These are phyloP conservation scores for Conticribra weissflogii DNA, from an alignment of 108 stramenopile genomes.

Conservation along the genomic window DNA sequence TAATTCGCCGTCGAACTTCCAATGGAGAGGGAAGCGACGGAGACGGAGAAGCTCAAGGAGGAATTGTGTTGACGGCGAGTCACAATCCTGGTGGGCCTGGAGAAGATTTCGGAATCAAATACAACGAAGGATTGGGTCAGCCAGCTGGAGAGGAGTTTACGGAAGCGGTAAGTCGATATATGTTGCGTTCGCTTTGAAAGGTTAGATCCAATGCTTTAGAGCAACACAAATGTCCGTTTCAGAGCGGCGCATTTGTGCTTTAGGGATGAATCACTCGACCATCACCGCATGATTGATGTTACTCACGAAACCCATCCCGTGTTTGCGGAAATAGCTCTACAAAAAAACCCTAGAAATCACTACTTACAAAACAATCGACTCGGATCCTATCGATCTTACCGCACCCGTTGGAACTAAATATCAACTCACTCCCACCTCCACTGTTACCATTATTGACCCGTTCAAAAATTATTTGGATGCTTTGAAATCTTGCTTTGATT, in stretches of 20 bases:
- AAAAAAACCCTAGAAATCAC: conserved; percentile 63
- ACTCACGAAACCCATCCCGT: neutral
- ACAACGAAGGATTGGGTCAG: conserved; percentile 95
- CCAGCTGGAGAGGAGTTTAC: conserved; percentile 98
- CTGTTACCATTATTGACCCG: conserved; percentile 88
- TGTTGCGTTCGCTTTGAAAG: no score
- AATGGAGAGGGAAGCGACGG: conserved; percentile 46
- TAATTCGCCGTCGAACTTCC: conserved; percentile 64
- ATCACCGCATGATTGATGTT: neutral
- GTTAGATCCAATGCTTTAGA: no score
- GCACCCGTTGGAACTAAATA: conserved; percentile 70
- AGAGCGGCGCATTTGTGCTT: neutral
- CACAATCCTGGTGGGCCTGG: conserved; percentile 99
- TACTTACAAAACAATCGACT: conserved; percentile 70
- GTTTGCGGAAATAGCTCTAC: conserved; percentile 55
- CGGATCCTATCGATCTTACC: conserved; percentile 62
- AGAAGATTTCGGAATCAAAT: conserved; percentile 98
- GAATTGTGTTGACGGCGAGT: conserved; percentile 96
- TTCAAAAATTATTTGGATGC: conserved; percentile 83
- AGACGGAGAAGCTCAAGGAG: conserved; percentile 78
- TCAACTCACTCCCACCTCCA: conserved; percentile 60
- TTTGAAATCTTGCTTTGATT: conserved; percentile 95
- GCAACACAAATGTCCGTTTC: no score
- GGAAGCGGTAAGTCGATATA: conserved; percentile 88
- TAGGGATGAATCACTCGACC: neutral